Evolutionary conservation across 2,329 filamentous ascomycete genomes (phyloP), one percentile per base, ranked within the genome.

Genomic region (Colletotrichum liaoningense): DNA sequence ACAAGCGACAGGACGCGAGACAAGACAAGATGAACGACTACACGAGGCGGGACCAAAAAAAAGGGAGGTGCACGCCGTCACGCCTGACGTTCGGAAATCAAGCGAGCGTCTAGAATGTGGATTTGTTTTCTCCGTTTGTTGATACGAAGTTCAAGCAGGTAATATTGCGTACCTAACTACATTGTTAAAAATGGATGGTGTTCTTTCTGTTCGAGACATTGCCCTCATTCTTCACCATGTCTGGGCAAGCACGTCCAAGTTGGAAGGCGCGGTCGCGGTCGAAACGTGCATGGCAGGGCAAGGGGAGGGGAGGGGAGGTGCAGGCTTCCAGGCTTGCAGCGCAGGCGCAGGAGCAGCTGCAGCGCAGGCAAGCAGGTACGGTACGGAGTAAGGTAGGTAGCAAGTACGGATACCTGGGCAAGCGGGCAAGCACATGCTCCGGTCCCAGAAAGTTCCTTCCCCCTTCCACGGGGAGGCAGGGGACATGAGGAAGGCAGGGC

Each of bases 161-260:
- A 49, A 49, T 49, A 49, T 49, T 16, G 7, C n/a, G 42, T 49
- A 49, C 38, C 38, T 42, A 2, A 42, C 14, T 42, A 19, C 38
- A 16, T 42, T 42, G 6, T 5, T 19, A 42, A 49, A 42, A 42
- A 42, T 19, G 38, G 3, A n/a, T 49, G 16, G 19, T n/a, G 7
- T 49, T 49, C 38, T 16, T 26, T 33, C 19, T 33, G 42, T 52
- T 52, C 11, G 60, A 62, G 26, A 62, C 58, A 60, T 52, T 14
- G 65, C 22, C 19, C 59, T 64, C 67, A 55, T 64, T 64, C 59
- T 69, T 69, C 67, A 69, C 63, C 59, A 26, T 46, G 16, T 57
- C 26, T 24, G 46, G 24, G 62, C 49, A 64, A 35, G 49, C 46
- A 35, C n/a, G 28, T 42, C 30, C 38, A 9, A 24, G 57, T 24